phyloP scores from a whole-genome alignment of 139 green algal species.

The Auxenochlorella pyrenoidosa region DNA sequence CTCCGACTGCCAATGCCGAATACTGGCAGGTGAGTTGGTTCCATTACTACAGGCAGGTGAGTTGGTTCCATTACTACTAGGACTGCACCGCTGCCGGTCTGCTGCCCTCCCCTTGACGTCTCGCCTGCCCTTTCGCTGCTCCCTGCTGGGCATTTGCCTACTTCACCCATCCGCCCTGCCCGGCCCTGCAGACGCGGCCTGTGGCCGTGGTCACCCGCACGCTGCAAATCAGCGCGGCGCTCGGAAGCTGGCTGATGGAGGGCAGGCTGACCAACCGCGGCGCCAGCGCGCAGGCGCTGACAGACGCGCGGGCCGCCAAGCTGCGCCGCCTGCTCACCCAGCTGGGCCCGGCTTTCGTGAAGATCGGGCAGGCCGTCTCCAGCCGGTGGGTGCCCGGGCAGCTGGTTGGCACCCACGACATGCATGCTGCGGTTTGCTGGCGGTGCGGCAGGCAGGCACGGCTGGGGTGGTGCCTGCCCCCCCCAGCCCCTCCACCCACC shows the following conservation, averaged over 20 bases:
- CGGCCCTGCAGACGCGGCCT: conserved; percentile 58
- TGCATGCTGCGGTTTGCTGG: not conserved
- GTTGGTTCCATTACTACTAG: too few relatives aligned
- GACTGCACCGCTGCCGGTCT: too few relatives aligned
- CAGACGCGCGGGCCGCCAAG: conserved; percentile 37
- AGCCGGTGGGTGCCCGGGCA: conserved; percentile 1
- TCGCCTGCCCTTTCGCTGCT: not conserved
- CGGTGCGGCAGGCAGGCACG: not conserved
- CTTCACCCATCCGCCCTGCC: conserved; percentile 31
- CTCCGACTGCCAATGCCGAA: conserved; percentile 37
- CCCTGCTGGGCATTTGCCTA: not conserved
- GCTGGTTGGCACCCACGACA: not conserved
- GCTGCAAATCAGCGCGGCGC: conserved; percentile 52
- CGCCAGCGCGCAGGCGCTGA: not conserved
- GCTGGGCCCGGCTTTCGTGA: conserved; percentile 89
- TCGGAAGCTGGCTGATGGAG: conserved; percentile 35
- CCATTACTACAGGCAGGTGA: too few relatives aligned
- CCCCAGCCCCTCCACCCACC: too few relatives aligned
- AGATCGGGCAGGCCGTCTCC: conserved; percentile 81
- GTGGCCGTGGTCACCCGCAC: conserved; percentile 65
- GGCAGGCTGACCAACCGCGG: conserved; percentile 20
- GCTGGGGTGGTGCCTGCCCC: too few relatives aligned
- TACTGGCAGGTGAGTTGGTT: conserved; percentile 47
- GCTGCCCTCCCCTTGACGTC: too few relatives aligned
- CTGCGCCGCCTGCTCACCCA: conserved; percentile 69